Conservation (phyloP, 2,329 filamentous ascomycete species). For the Ophiobolus disseminans region DNA sequence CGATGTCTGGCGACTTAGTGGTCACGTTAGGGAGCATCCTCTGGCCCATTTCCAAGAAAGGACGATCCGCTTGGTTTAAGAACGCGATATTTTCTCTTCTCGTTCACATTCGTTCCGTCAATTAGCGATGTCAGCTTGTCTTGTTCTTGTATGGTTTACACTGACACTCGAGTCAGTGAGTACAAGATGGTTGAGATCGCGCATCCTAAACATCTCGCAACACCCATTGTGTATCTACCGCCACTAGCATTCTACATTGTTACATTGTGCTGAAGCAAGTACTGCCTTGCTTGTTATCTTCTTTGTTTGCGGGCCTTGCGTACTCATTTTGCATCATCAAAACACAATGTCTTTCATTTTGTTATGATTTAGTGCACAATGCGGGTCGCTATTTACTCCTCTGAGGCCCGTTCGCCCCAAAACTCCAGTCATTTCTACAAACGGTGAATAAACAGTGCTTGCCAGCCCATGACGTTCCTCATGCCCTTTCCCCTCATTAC, state of each 20-base stretch:
- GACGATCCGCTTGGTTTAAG: background rate
- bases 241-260: no score
- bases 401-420: background rate
- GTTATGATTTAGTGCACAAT: background rate
- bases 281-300: background rate
- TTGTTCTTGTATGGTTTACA: no score
- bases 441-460: no score
- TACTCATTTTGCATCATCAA: background rate
- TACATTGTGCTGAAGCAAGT: background rate
- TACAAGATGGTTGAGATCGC: no score
- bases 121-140: no score
- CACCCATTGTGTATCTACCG: no score
- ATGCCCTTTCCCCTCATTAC: no score
- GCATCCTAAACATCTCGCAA: no score
- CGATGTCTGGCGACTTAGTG: background rate
- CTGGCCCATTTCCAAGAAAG: background rate
- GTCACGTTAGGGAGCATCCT: background rate
- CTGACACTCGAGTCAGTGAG: no score
- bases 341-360: background rate
- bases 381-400: background rate
- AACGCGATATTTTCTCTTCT: background rate
- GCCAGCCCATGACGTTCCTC: no score
- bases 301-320: background rate
- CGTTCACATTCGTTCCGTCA: no score
- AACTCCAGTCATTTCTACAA: no score